These are phyloP conservation scores for Colletotrichum gloeosporioides DNA, from an alignment of 2,329 filamentous ascomycete species.

Conservation along the genomic window DNA sequence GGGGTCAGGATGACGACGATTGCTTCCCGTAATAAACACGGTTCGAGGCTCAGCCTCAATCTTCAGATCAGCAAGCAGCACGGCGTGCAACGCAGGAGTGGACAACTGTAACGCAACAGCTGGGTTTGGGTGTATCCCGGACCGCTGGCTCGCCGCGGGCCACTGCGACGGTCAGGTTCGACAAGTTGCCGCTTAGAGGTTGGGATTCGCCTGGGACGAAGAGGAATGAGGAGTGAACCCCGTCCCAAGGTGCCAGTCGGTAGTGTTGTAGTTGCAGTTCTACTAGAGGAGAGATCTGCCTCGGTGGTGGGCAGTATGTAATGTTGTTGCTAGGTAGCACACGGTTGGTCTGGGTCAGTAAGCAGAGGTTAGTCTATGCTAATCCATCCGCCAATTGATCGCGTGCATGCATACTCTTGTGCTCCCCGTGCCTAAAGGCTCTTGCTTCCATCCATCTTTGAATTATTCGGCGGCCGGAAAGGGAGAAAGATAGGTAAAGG, in stretches of 20 bases:
- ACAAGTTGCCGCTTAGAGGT: not conserved
- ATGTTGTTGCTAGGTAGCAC: slow-evolving; percentile 4
- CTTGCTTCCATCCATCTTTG: not conserved
- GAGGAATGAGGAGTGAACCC: not conserved
- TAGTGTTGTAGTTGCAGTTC: not conserved
- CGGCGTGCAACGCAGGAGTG: not conserved
- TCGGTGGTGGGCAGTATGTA: not conserved
- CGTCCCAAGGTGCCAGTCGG: slow-evolving; percentile 1
- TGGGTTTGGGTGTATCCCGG: slow-evolving; percentile 4
- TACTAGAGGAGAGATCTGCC: not conserved
- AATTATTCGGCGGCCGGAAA: not conserved
- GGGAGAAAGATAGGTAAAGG: not conserved
- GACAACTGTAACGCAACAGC: slow-evolving; percentile 2
- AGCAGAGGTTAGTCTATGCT: slow-evolving; percentile 12
- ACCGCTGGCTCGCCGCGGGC: not conserved
- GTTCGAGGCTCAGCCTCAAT: slow-evolving; percentile 18
- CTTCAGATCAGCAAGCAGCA: not conserved
- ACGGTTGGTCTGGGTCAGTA: slow-evolving; percentile 1
- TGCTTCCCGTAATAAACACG: slow-evolving; percentile 6
- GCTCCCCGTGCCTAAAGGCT: not conserved
- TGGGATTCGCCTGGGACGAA: slow-evolving; percentile 8
- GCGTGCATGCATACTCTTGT: not conserved
- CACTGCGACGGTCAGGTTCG: not conserved
- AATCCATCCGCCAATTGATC: not conserved
- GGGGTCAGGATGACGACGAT: slow-evolving; percentile 10